A percentile compares a stretch with the other conserved stretches of the same genome.
Evolutionary conservation across 1,284 basidiomycete genomes (phyloP).

Genomic region (Ustilago cynodontis): DNA sequence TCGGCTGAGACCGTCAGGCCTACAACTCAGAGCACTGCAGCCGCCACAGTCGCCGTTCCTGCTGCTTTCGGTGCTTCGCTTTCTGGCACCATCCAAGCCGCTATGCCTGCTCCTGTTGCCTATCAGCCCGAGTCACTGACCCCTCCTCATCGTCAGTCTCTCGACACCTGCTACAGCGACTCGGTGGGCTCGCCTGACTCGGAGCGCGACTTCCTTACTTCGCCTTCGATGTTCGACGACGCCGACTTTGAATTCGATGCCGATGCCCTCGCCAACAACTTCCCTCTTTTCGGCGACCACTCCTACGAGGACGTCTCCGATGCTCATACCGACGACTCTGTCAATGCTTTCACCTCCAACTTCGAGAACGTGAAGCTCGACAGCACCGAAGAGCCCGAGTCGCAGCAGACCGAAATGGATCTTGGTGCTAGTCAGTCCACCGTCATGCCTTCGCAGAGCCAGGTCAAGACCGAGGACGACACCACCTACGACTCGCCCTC

Average conservation of each 20-base stretch:
- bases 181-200: slow-evolving; percentile 50
- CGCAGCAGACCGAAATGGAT: slow-evolving; percentile 24
- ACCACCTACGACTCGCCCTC: slow-evolving; percentile 13
- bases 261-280: slow-evolving; percentile 27
- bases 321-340: slow-evolving; percentile 14
- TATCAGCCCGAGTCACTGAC: slow-evolving; percentile 25
- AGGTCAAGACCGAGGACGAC: slow-evolving; percentile 45
- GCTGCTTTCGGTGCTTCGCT: not conserved
- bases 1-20: slow-evolving; percentile 28
- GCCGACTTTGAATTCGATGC: slow-evolving; percentile 45
- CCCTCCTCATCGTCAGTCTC: slow-evolving; percentile 38
- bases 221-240: slow-evolving; percentile 50
- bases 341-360: slow-evolving; percentile 21
- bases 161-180: slow-evolving; percentile 44
- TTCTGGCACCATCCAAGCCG: not conserved
- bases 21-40: not conserved
- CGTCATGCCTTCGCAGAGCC: slow-evolving; percentile 27
- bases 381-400: slow-evolving; percentile 18
- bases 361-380: slow-evolving; percentile 49
- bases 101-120: not conserved
- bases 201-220: slow-evolving; percentile 49
- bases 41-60: not conserved
- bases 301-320: slow-evolving; percentile 29
- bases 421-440: slow-evolving; percentile 40
- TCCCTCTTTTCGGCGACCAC: slow-evolving; percentile 40